These are phyloP conservation scores for Pseudogymnoascus sp. DNA, from an alignment of 2,329 filamentous ascomycete species.

Conservation along the genomic window DNA sequence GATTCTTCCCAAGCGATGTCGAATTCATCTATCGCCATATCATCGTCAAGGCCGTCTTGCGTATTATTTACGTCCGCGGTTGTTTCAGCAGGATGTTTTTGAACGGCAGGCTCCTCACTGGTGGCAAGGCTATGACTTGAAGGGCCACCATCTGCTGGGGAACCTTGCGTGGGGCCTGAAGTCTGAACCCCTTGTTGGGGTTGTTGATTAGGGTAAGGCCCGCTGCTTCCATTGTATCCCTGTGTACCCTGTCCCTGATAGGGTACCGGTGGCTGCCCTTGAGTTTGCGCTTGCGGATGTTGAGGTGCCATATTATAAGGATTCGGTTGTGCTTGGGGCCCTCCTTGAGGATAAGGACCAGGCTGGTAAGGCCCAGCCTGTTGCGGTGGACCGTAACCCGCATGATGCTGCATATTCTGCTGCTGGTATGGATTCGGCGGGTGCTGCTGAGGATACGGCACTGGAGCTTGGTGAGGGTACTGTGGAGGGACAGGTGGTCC, in stretches of 20 bases:
- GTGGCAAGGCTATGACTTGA: neutral
- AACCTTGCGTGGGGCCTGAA: neutral
- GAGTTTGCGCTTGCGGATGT: slow-evolving; percentile 10
- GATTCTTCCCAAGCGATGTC: slow-evolving; percentile 8
- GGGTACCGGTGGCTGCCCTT: slow-evolving; percentile 9
- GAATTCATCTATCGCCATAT: neutral
- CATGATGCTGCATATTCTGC: slow-evolving; percentile 10
- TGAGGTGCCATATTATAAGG: slow-evolving; percentile 10
- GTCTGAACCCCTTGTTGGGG: neutral
- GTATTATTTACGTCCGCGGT: too few relatives aligned
- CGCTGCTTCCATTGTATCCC: neutral
- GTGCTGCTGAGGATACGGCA: slow-evolving; percentile 17
- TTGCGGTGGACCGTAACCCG: slow-evolving; percentile 14
- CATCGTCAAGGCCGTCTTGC: neutral
- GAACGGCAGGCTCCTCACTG: neutral
- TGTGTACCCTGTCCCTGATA: neutral
- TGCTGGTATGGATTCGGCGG: slow-evolving; percentile 15
- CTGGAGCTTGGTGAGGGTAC: slow-evolving; percentile 13
- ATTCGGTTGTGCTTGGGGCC: neutral
- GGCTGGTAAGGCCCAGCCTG: neutral
- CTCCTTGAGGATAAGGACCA: slow-evolving; percentile 8
- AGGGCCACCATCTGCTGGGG: neutral
- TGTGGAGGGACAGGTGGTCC: slow-evolving; percentile 18
- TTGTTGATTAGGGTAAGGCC: neutral
- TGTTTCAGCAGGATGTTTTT: neutral